phyloP scores from a whole-genome alignment of 2,329 filamentous ascomycete species.

The Bipolaris gigantea region DNA sequence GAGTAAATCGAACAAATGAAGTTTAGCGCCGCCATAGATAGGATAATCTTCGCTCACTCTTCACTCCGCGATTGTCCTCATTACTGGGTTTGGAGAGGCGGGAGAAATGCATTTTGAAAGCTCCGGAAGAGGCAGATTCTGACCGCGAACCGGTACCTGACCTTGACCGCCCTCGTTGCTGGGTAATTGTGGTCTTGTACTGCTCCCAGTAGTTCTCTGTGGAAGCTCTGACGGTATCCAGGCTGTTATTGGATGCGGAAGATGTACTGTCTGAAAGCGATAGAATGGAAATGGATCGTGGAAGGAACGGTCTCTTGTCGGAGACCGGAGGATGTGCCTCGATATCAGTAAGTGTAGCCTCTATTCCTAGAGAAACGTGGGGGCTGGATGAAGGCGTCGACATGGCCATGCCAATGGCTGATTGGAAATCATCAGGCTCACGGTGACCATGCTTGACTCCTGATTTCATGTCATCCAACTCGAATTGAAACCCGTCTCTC shows the following conservation, averaged over 20 bases:
- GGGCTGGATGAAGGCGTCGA: slow-evolving; percentile 16
- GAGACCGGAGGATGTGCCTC: slow-evolving; percentile 1
- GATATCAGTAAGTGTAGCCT: not conserved
- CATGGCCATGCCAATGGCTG: slow-evolving; percentile 17
- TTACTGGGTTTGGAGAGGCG: slow-evolving; percentile 4
- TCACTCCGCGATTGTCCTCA: slow-evolving; percentile 10
- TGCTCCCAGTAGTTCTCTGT: slow-evolving; percentile 18
- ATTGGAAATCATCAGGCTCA: not conserved
- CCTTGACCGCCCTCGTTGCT: slow-evolving; percentile 9
- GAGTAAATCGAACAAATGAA: not conserved
- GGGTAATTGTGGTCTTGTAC: slow-evolving; percentile 15
- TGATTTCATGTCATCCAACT: slow-evolving; percentile 1
- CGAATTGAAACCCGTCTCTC: slow-evolving; percentile 12
- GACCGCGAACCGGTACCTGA: not conserved
- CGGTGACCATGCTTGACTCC: not conserved
- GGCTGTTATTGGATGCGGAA: not conserved
- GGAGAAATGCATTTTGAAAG: slow-evolving; percentile 12
- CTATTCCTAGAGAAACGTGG: not conserved
- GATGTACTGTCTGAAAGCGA: not conserved
- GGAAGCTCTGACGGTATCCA: slow-evolving; percentile 3
- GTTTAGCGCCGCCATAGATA: slow-evolving; percentile 15
- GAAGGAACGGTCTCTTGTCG: slow-evolving; percentile 1
- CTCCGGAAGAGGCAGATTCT: not conserved
- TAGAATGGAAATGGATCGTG: not conserved
- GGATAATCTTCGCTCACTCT: slow-evolving; percentile 18